Evolutionary conservation across 306 rosid species (phyloP).

Genomic region (Citrullus colocynthis): DNA sequence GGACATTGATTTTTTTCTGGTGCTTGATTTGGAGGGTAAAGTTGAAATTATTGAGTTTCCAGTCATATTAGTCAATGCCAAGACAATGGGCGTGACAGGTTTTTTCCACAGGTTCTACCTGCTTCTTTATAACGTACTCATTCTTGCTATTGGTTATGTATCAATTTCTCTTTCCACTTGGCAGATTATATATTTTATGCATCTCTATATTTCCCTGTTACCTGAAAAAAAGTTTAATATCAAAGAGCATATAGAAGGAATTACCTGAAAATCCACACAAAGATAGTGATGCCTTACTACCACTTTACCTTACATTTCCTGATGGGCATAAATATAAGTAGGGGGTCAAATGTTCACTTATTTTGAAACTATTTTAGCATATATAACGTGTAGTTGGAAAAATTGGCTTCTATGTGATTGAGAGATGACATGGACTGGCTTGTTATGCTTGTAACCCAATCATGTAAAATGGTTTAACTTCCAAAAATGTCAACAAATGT

Average conservation of each 20-base stretch:
- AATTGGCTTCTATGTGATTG: neutral
- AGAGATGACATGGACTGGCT: neutral
- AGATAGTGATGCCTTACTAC: neutral
- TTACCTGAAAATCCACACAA: neutral
- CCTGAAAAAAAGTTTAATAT: neutral
- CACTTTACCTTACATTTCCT: neutral
- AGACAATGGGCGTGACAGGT: slow-evolving; percentile 54
- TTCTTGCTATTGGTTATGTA: neutral
- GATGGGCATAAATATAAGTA: neutral
- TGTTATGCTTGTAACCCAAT: neutral
- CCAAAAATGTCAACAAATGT: neutral
- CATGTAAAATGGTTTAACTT: neutral
- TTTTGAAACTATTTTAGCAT: neutral
- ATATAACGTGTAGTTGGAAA: neutral
- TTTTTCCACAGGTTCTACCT: slow-evolving; percentile 85
- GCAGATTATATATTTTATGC: neutral
- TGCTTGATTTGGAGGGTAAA: slow-evolving; percentile 95
- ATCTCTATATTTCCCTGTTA: neutral
- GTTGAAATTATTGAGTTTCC: slow-evolving; percentile 97
- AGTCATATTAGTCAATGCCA: slow-evolving; percentile 57
- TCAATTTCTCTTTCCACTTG: neutral
- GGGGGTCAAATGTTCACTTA: neutral
- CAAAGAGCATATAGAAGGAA: neutral
- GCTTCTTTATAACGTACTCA: neutral
- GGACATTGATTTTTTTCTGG: slow-evolving; percentile 66